These are phyloP conservation scores for Odontarrhena argentea DNA, from an alignment of 345 rosid genomes.

Conservation along the genomic window DNA sequence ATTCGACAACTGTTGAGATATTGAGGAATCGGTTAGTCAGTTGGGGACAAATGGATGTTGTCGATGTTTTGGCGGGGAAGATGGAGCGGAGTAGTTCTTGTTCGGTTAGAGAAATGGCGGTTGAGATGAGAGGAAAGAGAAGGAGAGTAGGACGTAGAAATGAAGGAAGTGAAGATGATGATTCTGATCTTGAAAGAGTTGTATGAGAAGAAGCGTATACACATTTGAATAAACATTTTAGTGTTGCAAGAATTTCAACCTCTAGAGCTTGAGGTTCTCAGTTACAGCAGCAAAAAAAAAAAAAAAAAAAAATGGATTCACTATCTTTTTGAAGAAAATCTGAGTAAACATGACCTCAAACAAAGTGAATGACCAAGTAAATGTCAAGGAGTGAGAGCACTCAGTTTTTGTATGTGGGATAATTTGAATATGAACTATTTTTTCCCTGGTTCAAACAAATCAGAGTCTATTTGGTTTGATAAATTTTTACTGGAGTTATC, in stretches of 20 bases:
- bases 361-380: too few species aligned
- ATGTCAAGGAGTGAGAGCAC: too few species aligned
- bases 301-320: too few species aligned
- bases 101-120: constrained; percentile 64
- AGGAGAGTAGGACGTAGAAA: constrained; percentile 34
- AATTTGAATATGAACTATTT: too few species aligned
- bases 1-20: constrained; percentile 68
- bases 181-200: constrained; percentile 29
- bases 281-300: too few species aligned
- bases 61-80: constrained; percentile 70
- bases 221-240: constrained; percentile 1
- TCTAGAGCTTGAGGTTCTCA: too few species aligned
- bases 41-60: constrained; percentile 55
- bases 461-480: too few species aligned
- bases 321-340: too few species aligned
- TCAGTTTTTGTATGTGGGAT: too few species aligned
- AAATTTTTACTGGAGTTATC: too few species aligned
- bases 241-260: background rate
- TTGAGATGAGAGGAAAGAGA: constrained; percentile 63
- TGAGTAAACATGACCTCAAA: too few species aligned
- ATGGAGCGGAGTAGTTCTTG: constrained; percentile 74
- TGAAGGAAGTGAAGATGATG: constrained; percentile 43
- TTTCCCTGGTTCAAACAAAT: too few species aligned
- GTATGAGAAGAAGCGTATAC: constrained; percentile 17
- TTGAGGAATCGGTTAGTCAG: constrained; percentile 68